phyloP scores from a whole-genome alignment of 768 basidiomycete species.

The Tephrocybe sp. region DNA sequence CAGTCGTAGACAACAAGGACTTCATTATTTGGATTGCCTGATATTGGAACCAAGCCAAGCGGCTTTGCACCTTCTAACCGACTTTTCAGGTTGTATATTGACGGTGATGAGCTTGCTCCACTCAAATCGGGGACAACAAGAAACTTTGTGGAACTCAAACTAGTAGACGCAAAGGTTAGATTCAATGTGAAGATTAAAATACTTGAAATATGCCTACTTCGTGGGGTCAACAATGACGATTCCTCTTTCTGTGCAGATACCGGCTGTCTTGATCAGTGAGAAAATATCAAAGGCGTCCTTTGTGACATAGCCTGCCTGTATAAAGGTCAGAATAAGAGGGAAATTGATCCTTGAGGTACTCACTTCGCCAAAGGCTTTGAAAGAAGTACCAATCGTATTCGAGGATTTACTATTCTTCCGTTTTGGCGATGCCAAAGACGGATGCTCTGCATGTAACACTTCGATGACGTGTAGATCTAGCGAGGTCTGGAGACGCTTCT shows the following conservation, averaged over 20 bases:
- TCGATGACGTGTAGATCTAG: constrained; percentile 58
- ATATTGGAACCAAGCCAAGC: constrained; percentile 58
- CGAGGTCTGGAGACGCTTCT: constrained; percentile 56
- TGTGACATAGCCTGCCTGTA: constrained; percentile 65
- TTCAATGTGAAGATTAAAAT: not conserved
- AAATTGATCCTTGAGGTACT: constrained; percentile 15
- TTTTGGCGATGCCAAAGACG: constrained; percentile 31
- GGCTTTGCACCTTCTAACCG: constrained; percentile 57
- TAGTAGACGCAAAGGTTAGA: constrained; percentile 14
- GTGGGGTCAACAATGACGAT: constrained; percentile 66
- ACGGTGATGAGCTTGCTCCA: constrained; percentile 32
- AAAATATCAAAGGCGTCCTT: constrained; percentile 65
- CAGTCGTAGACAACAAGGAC: constrained; percentile 75
- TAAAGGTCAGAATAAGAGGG: not conserved
- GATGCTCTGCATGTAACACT: constrained; percentile 31
- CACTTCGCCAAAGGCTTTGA: constrained; percentile 68
- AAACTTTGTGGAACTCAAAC: constrained; percentile 38
- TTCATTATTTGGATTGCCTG: constrained; percentile 41
- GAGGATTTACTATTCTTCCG: constrained; percentile 24
- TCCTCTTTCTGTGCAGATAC: constrained; percentile 61
- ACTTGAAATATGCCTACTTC: constrained; percentile 43
- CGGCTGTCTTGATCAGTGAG: constrained; percentile 58
- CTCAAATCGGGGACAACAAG: constrained; percentile 60
- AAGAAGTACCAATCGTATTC: constrained; percentile 34
- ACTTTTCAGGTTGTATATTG: constrained; percentile 52